Evolutionary conservation across 306 rosid species (phyloP).

Genomic region (Arachis stenosperma): DNA sequence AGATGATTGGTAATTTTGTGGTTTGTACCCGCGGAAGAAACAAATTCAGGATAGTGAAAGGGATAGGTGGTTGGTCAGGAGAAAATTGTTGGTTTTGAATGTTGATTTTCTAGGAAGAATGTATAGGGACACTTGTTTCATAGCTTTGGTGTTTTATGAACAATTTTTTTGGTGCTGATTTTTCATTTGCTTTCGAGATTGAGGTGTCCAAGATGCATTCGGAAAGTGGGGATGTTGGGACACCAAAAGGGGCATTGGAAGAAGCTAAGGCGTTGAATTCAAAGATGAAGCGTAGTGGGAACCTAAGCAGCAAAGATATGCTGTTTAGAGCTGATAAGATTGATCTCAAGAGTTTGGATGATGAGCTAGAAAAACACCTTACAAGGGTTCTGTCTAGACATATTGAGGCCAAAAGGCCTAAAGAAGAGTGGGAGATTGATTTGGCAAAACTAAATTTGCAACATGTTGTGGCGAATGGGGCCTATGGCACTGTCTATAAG

Average conservation of each 20-base stretch:
- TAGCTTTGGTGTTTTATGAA: conserved; percentile 4
- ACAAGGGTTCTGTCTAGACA: conserved; percentile 63
- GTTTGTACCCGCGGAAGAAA: background rate
- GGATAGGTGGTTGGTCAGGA: conserved; percentile 38
- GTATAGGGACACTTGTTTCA: background rate
- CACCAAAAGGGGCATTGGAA: conserved; percentile 37
- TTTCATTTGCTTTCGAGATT: conserved; percentile 10
- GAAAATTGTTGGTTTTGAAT: conserved; percentile 33
- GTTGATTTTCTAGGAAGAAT: background rate
- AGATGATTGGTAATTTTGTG: too few relatives aligned
- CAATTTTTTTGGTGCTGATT: conserved; percentile 11
- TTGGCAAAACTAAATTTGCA: conserved; percentile 63
- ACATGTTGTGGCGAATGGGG: conserved; percentile 70
- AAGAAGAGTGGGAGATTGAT: conserved; percentile 89
- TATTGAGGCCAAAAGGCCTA: conserved; percentile 50
- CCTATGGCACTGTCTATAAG: conserved; percentile 77
- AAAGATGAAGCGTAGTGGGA: conserved; percentile 50
- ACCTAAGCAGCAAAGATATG: conserved; percentile 63
- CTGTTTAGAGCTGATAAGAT: conserved; percentile 74
- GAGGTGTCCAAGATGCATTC: conserved; percentile 49
- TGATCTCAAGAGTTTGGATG: conserved; percentile 75
- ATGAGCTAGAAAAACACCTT: conserved; percentile 80
- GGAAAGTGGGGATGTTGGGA: conserved; percentile 35
- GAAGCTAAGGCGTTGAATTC: conserved; percentile 36
- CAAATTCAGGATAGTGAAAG: conserved; percentile 7